Base-by-base conservation (phyloP, 2,329 filamentous ascomycete genomes). In the Exophiala dermatitidis region DNA sequence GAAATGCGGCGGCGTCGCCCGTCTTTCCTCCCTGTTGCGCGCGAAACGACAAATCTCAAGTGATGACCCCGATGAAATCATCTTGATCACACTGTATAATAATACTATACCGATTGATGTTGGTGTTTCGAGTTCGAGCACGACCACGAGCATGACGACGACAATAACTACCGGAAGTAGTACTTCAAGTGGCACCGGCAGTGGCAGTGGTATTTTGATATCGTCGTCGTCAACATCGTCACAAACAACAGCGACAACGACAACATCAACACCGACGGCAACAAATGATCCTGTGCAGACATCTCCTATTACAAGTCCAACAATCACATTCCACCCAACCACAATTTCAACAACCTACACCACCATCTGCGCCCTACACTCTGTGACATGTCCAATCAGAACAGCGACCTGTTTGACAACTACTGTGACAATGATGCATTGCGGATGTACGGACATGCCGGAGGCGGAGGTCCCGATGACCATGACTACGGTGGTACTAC, bases 331-430 rank as follows among this genome's bases (percentile, higher is more conserved):
- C 43, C 57, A 5, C 4, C 57, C 55, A 30, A 60, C 57, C 7
- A 46, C 50, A 19, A 58, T 61, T 45, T 56, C 52, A 8, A 61
- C 59, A 9, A 56, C 45, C 19, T 61, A 58, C 46, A 54, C 53
- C 7, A 54, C 52, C 10, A 52, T 58, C 52, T 61, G 59, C 40
- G 36, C 54, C 2, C 26, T 32, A 4, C 43, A 58, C 19, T 42
- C 48, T 1, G 43, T 43, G 4, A 57, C 48, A 4, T 51, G 47
- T 46, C 49, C 57, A 1, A 44, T 36, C 3, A 46, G 42, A 5
- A 59, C 56, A 45, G 41, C 48, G 10, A 59, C 53, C 0, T 40
- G 47, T 32, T 41, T 59, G 30, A 48, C 43, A 3, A 61, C 59
- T 3, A 60, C 57, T 2, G 50, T 61, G 41, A 57, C 57, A 4